These are phyloP conservation scores for Agrostemma githago DNA, from an alignment of 148 eudicot species.

Conservation along the genomic window DNA sequence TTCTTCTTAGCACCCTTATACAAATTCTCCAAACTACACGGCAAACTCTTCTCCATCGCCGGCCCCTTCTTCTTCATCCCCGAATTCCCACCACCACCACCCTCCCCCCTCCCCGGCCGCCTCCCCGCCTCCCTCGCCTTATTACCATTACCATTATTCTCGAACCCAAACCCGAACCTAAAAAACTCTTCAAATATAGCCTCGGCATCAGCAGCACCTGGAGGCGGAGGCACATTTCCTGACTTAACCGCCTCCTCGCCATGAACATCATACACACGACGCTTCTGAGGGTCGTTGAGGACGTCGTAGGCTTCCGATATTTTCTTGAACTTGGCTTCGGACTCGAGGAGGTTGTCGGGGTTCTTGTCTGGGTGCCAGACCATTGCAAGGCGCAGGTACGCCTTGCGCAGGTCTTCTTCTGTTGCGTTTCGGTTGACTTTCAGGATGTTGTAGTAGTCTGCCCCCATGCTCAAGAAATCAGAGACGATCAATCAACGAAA, in stretches of 20 bases:
- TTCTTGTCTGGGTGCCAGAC: constrained; percentile 82
- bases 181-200: constrained; percentile 84
- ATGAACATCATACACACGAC: constrained; percentile 83
- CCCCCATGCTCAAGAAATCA: no score
- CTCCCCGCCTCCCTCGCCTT: no score
- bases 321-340: constrained; percentile 84
- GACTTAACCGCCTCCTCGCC: constrained; percentile 86
- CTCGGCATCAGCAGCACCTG: constrained; percentile 58
- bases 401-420: constrained; percentile 64
- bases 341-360: constrained; percentile 41
- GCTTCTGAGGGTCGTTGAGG: constrained; percentile 70
- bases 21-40: constrained; percentile 81
- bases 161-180: no score
- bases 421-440: constrained; percentile 83
- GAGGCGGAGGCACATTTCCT: constrained; percentile 65
- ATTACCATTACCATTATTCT: no score
- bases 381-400: constrained; percentile 76
- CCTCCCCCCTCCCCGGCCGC: no score
- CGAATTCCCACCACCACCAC: no score
- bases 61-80: constrained; percentile 47
- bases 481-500: no score
- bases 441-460: constrained; percentile 75
- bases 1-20: constrained; percentile 75
- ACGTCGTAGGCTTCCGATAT: constrained; percentile 94
- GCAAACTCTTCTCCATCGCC: constrained; percentile 60